Conservation (phyloP, 148 eudicot genomes). For the Heliosperma pusillum region DNA sequence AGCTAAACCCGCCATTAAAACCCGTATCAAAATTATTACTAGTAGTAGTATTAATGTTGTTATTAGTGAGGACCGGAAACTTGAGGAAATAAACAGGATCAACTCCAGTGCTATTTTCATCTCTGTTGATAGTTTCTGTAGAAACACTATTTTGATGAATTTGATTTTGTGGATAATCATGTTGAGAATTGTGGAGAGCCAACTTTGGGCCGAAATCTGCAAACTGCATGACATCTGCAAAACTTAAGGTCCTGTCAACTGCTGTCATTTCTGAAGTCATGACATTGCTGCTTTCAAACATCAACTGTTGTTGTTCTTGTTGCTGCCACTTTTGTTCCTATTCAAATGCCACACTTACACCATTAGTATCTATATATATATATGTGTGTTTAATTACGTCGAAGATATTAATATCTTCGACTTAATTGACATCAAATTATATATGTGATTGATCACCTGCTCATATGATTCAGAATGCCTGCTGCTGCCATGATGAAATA, state of each 20-base stretch:
- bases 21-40: background rate
- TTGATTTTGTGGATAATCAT: slow-evolving; percentile 9
- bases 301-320: slow-evolving; percentile 16
- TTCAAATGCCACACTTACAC: background rate
- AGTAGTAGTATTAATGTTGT: background rate
- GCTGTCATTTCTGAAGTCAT: slow-evolving; percentile 1
- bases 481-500: slow-evolving; percentile 14
- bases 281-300: slow-evolving; percentile 13
- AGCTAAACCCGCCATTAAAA: slow-evolving; percentile 7
- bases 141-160: background rate
- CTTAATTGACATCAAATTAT: no score
- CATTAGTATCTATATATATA: background rate
- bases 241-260: slow-evolving; percentile 43
- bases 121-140: slow-evolving; percentile 10
- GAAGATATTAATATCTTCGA: no score
- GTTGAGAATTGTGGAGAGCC: slow-evolving; percentile 38
- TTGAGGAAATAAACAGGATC: slow-evolving; percentile 64
- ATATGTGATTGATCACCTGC: no score
- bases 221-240: slow-evolving; percentile 86
- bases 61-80: slow-evolving; percentile 62
- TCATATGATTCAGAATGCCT: slow-evolving; percentile 26
- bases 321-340: slow-evolving; percentile 28
- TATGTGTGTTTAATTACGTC: background rate
- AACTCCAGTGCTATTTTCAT: slow-evolving; percentile 26
- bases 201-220: slow-evolving; percentile 87